These are phyloP conservation scores for Stephanocyclus meneghinianus DNA, from an alignment of 352 stramenopile species.

Conservation along the genomic window DNA sequence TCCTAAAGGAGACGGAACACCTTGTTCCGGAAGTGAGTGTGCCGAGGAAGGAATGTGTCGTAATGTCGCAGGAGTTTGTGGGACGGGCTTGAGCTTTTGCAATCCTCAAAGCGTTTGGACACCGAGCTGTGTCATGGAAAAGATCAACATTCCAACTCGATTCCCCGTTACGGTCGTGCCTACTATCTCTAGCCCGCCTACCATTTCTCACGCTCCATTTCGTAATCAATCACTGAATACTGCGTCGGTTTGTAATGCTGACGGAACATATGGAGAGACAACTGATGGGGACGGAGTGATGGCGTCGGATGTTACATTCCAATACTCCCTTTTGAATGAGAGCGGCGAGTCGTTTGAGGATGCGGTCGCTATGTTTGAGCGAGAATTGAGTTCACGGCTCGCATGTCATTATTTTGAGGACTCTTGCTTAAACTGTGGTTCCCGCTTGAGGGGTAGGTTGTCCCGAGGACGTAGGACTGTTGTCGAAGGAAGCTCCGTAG, in stretches of 20 bases:
- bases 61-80: constrained; percentile 49
- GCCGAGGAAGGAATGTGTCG: constrained; percentile 41
- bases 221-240: background rate
- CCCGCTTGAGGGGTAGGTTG: constrained; percentile 9
- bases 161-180: constrained; percentile 1
- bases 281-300: constrained; percentile 12
- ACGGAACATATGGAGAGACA: constrained; percentile 37
- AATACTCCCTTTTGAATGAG: constrained; percentile 38
- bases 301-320: constrained; percentile 24
- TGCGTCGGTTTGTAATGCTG: constrained; percentile 37
- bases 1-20: constrained; percentile 48
- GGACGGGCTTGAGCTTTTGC: constrained; percentile 42
- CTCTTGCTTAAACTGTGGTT: constrained; percentile 38
- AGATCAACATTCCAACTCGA: background rate
- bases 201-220: constrained; percentile 13
- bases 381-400: constrained; percentile 35
- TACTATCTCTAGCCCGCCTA: constrained; percentile 4
- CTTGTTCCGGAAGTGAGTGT: constrained; percentile 37
- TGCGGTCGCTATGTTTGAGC: constrained; percentile 41
- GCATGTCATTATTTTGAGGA: constrained; percentile 48
- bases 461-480: constrained; percentile 2
- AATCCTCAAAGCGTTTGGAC: constrained; percentile 50
- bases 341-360: background rate
- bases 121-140: constrained; percentile 14
- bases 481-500: constrained; percentile 18